Evolutionary conservation across 768 basidiomycete genomes (phyloP).

Genomic region (Rhizopogon vesiculosus): DNA sequence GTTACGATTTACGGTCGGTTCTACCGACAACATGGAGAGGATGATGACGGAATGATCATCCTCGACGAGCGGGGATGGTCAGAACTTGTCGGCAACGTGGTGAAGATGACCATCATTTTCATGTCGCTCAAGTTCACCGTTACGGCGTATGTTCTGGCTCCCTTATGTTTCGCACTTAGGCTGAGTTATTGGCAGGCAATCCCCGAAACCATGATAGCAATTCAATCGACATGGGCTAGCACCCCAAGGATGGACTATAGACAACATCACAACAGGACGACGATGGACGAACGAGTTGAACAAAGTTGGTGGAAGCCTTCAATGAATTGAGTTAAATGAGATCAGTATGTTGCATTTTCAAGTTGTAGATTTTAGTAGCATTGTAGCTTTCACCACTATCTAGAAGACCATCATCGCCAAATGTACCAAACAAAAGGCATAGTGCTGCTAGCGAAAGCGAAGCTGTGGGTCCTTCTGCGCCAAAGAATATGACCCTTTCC

Average conservation of each 20-base stretch:
- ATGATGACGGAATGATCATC: conserved; percentile 27
- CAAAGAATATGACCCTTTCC: conserved; percentile 26
- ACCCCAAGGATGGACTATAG: too few relatives aligned
- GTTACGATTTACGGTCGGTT: conserved; percentile 30
- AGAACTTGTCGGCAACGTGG: conserved; percentile 28
- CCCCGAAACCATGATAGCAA: background rate
- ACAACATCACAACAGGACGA: background rate
- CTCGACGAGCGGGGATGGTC: conserved; percentile 28
- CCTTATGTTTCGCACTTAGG: background rate
- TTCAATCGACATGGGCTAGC: too few relatives aligned
- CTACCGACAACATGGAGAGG: conserved; percentile 27
- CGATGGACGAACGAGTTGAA: background rate
- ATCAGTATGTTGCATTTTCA: background rate
- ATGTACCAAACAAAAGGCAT: conserved; percentile 34
- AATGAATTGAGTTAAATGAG: background rate
- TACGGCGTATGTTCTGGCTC: conserved; percentile 20
- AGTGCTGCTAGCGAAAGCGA: conserved; percentile 77
- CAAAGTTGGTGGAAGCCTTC: too few relatives aligned
- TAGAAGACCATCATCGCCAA: conserved; percentile 65
- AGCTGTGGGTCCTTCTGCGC: conserved; percentile 49
- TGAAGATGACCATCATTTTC: conserved; percentile 26
- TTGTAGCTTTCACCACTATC: conserved; percentile 72
- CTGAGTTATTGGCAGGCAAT: background rate
- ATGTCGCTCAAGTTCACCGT: conserved; percentile 30
- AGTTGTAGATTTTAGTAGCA: background rate